Conservation (phyloP, 257 asterid genomes). For the Osmanthus fragrans region DNA sequence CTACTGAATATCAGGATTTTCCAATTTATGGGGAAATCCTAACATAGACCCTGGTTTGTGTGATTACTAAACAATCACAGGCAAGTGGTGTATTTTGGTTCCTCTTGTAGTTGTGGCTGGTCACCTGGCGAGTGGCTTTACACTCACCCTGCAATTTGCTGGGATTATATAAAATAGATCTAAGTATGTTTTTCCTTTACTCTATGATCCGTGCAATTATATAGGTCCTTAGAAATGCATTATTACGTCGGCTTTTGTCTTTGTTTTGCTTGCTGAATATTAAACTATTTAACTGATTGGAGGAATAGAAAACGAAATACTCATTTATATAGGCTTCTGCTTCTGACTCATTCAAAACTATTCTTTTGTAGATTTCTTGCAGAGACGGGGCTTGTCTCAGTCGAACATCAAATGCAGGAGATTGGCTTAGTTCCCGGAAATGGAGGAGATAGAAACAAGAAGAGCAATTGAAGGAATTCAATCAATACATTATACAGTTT, state of each 20-base stretch:
- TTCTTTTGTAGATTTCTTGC: conserved; percentile 65
- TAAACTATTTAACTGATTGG: background rate
- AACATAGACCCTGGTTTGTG: no score
- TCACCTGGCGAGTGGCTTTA: background rate
- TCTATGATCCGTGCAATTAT: background rate
- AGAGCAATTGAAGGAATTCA: conserved; percentile 39
- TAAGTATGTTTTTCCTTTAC: background rate
- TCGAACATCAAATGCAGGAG: conserved; percentile 84
- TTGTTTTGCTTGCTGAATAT: background rate
- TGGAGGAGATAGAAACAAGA: conserved; percentile 41
- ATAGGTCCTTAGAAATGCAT: background rate
- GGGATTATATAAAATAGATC: background rate
- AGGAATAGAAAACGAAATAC: no score
- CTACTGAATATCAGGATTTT: no score
- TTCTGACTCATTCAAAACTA: conserved; percentile 13
- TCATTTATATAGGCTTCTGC: no score
- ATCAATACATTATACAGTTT: conserved; percentile 17
- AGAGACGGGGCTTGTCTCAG: conserved; percentile 84
- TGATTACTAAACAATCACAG: no score
- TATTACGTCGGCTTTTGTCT: background rate
- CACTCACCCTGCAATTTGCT: background rate
- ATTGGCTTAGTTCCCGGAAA: conserved; percentile 61
- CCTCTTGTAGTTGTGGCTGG: no score
- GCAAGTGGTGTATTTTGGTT: no score
- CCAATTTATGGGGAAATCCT: no score